These are phyloP conservation scores for Penicillium bialowiezense DNA, from an alignment of 495 filamentous ascomycete genomes.

Conservation along the genomic window DNA sequence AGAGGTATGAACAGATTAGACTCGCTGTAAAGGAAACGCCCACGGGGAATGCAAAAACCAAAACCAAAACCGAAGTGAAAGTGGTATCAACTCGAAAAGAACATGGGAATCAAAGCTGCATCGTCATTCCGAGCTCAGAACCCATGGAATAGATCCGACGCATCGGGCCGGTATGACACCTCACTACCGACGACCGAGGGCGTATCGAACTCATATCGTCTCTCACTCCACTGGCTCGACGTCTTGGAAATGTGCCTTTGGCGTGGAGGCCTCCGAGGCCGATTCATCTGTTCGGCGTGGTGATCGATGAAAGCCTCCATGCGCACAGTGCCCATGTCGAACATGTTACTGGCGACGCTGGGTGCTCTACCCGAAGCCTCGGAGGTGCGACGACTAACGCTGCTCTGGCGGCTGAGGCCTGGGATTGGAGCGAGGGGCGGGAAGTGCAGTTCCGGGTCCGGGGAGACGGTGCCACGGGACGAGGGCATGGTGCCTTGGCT, in stretches of 20 bases:
- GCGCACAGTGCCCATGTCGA: slow-evolving; percentile 79
- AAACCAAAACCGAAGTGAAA: too few species aligned
- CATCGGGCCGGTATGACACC: slow-evolving; percentile 29
- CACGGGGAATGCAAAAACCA: not conserved
- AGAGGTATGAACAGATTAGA: not conserved
- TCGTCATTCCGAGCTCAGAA: slow-evolving; percentile 22
- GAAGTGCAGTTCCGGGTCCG: slow-evolving; percentile 60
- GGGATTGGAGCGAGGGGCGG: slow-evolving; percentile 15
- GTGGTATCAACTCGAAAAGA: slow-evolving; percentile 22
- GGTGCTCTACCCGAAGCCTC: slow-evolving; percentile 40
- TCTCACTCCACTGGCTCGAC: slow-evolving; percentile 38
- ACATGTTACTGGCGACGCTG: slow-evolving; percentile 39
- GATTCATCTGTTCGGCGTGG: slow-evolving; percentile 33
- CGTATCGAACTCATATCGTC: slow-evolving; percentile 30
- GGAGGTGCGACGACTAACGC: slow-evolving; percentile 40
- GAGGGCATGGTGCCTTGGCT: slow-evolving; percentile 51
- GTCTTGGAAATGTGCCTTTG: slow-evolving; percentile 31
- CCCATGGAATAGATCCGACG: slow-evolving; percentile 35
- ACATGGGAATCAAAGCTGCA: not conserved
- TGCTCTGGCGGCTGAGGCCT: slow-evolving; percentile 40
- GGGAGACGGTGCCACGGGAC: slow-evolving; percentile 47
- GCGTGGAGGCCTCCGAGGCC: slow-evolving; percentile 19
- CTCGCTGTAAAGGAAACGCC: too few species aligned
- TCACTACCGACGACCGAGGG: slow-evolving; percentile 33
- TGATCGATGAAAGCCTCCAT: slow-evolving; percentile 86